Evolutionary conservation across 805 yeast genomes (phyloP).

Genomic region (Yarrowia deformans): DNA sequence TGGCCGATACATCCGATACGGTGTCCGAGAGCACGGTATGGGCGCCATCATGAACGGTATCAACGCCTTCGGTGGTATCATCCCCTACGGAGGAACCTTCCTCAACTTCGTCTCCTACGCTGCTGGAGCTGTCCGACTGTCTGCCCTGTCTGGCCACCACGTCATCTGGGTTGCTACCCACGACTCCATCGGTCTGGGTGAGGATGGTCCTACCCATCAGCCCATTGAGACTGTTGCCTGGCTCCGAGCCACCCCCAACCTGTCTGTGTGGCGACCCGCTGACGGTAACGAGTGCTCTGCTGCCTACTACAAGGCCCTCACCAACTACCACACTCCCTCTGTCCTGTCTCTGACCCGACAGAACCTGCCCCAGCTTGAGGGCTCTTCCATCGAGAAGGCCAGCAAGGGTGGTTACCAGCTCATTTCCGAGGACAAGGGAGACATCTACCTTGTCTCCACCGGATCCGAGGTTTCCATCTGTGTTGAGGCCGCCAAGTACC

Average conservation of each 20-base stretch:
- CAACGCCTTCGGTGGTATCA: slow-evolving; percentile 67
- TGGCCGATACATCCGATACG: slow-evolving; percentile 86
- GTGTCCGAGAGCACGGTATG: slow-evolving; percentile 99
- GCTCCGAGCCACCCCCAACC: slow-evolving; percentile 59
- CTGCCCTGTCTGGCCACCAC: slow-evolving; percentile 56
- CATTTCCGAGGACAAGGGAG: slow-evolving; percentile 64
- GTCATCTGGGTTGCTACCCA: slow-evolving; percentile 61
- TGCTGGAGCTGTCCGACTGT: slow-evolving; percentile 59
- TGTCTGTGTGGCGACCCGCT: slow-evolving; percentile 59
- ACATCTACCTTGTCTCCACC: slow-evolving; percentile 81
- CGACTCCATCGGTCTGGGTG: slow-evolving; percentile 63
- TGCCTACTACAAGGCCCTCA: slow-evolving; percentile 64
- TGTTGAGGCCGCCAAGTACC: slow-evolving; percentile 80
- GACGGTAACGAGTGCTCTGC: slow-evolving; percentile 60
- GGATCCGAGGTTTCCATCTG: slow-evolving; percentile 93
- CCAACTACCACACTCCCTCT: slow-evolving; percentile 66
- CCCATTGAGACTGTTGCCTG: slow-evolving; percentile 59
- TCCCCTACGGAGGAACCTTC: slow-evolving; percentile 97
- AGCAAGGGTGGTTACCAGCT: slow-evolving; percentile 92
- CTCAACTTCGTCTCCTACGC: slow-evolving; percentile 80
- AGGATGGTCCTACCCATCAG: slow-evolving; percentile 65
- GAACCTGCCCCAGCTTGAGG: slow-evolving; percentile 87
- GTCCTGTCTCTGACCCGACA: slow-evolving; percentile 78
- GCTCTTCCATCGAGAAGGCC: slow-evolving; percentile 91
- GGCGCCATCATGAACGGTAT: slow-evolving; percentile 95